Evolutionary conservation across 805 yeast species (phyloP), one percentile per base, ranked within the genome.

Genomic region (Wickerhamiella occidentalis): DNA sequence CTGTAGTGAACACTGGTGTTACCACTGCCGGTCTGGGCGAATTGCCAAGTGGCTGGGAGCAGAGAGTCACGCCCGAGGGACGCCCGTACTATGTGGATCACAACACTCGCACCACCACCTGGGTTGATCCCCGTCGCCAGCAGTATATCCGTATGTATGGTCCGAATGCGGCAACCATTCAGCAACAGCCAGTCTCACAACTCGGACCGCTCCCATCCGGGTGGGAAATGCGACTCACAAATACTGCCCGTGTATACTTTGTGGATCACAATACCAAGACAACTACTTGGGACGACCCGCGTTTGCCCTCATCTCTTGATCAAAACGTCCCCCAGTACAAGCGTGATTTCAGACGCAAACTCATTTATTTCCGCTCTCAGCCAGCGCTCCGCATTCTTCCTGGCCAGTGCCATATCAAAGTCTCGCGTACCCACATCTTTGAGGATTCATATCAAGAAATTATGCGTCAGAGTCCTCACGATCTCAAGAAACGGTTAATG

Each of bases 41-140:
- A 69, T 73, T 92, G 55, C 99, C 99, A 7, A 78, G 95, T 9
- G 99, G 98, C 37, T 92, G 99, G 99, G 99, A 92, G 68, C 97
- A 90, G 70, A 75, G 99, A 56, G 83, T 84, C 60, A 92, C 99
- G 6, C 95, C 95, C 23, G 98, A 92, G 68, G 99, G 98, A 36
- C 79, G 98, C 64, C 94, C 97, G 6, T 92, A 92, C 68, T 92
- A 88, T 65, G 98, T 92, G 45, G 99, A 92, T 67, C 99, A 92
- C 70, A 92, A 92, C 67, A 92, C 98, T n/a, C 78, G 99, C 66
- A 92, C 99, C 1, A 92, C 99, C 3, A 92, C 99, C 11, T 92
- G 99, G 99, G 99, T 92, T 43, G 99, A 92, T 67, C 99, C 99
- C 56, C 79, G 99, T 68, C 80, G 98, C 68, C 98, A 92, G 69